Percentiles rank a stretch among this genome's conserved stretches.
These are phyloP conservation scores for Heliamphora pulchella DNA, from an alignment of 179 eudicot species.

Conservation along the genomic window DNA sequence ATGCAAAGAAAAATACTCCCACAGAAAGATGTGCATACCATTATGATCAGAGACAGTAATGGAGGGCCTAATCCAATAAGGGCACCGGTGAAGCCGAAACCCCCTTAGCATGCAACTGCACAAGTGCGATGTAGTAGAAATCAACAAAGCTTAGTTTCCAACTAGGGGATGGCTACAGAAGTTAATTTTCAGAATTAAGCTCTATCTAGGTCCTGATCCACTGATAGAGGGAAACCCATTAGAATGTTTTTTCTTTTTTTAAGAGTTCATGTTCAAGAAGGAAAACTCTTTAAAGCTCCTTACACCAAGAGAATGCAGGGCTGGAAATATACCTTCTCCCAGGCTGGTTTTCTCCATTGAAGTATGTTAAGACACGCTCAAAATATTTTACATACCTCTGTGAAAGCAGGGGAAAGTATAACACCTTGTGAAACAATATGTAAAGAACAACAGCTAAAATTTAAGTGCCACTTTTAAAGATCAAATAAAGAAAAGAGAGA, in stretches of 20 bases:
- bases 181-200: neutral
- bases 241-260: neutral
- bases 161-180: neutral
- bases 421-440: slow-evolving; percentile 15
- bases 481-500: slow-evolving; percentile 18
- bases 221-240: neutral
- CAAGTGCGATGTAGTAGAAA: slow-evolving; percentile 9
- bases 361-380: slow-evolving; percentile 65
- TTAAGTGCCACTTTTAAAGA: neutral
- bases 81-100: slow-evolving; percentile 85
- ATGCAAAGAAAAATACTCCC: slow-evolving; percentile 7
- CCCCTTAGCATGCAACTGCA: slow-evolving; percentile 95
- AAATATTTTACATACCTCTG: slow-evolving; percentile 95
- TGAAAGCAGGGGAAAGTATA: slow-evolving; percentile 14
- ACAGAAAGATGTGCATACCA: slow-evolving; percentile 43
- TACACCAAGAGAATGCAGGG: neutral
- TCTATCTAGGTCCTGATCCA: neutral
- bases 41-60: slow-evolving; percentile 78
- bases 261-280: neutral
- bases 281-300: neutral
- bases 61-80: slow-evolving; percentile 93
- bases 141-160: slow-evolving; percentile 13
- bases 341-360: slow-evolving; percentile 88
- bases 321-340: slow-evolving; percentile 64
- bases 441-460: slow-evolving; percentile 11